Conservation (phyloP, 345 rosid species). For the Laguncularia racemosa region DNA sequence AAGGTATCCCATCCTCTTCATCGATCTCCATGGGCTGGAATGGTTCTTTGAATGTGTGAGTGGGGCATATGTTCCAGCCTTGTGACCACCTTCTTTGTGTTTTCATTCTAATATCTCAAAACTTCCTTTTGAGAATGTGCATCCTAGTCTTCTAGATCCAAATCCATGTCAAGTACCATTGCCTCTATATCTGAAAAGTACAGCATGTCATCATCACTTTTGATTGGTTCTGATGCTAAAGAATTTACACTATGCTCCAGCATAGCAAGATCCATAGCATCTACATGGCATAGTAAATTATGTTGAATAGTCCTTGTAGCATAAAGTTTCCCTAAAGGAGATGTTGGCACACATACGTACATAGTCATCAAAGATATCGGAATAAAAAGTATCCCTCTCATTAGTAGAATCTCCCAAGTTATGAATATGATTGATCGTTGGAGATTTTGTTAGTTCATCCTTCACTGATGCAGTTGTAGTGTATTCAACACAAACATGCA, state of each 20-base stretch:
- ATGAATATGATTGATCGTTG: slow-evolving; percentile 16
- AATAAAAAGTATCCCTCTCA: slow-evolving; percentile 27
- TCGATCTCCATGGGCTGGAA: slow-evolving; percentile 52
- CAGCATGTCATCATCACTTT: slow-evolving; percentile 72
- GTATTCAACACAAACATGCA: slow-evolving; percentile 9
- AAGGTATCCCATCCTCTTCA: slow-evolving; percentile 30
- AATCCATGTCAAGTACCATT: slow-evolving; percentile 41
- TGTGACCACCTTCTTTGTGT: slow-evolving; percentile 35
- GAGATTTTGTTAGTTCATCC: slow-evolving; percentile 29
- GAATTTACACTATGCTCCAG: slow-evolving; percentile 12
- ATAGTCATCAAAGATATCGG: slow-evolving; percentile 24
- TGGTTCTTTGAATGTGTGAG: slow-evolving; percentile 56
- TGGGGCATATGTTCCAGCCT: slow-evolving; percentile 62
- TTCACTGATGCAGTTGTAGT: slow-evolving; percentile 21
- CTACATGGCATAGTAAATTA: slow-evolving; percentile 29
- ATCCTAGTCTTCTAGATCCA: slow-evolving; percentile 15
- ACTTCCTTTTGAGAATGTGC: slow-evolving; percentile 16
- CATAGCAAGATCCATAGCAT: slow-evolving; percentile 13
- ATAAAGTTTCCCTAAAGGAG: slow-evolving; percentile 22
- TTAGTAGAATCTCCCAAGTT: slow-evolving; percentile 11
- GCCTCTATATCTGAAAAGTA: slow-evolving; percentile 74
- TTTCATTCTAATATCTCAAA: slow-evolving; percentile 45
- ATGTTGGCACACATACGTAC: slow-evolving; percentile 18
- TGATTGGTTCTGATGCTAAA: slow-evolving; percentile 30
- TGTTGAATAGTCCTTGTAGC: slow-evolving; percentile 21